Percentiles rank a stretch among this genome's conserved stretches.
Conservation (phyloP, 345 rosid species). For the Dimocarpus longan region DNA sequence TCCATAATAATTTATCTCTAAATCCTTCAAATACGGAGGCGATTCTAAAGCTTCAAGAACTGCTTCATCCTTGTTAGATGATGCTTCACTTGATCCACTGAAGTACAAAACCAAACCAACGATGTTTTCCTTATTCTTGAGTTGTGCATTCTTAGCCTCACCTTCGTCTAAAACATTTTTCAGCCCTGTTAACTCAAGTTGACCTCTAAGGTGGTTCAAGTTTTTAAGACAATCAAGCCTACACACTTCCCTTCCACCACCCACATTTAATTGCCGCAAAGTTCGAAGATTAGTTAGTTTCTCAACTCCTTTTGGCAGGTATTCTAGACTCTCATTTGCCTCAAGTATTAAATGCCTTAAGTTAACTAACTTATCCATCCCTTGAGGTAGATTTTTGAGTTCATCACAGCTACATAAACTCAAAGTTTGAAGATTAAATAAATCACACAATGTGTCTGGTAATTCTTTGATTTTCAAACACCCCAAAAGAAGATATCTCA, state of each 20-base stretch:
- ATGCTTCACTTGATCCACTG: no score
- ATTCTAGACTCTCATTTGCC: not conserved
- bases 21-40: no score
- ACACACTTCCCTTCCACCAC: not conserved
- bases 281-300: not conserved
- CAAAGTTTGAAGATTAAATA: not conserved
- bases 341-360: not conserved
- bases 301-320: slow-evolving; percentile 4
- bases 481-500: not conserved
- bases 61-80: no score
- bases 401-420: accelerated
- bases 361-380: not conserved
- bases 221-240: not conserved
- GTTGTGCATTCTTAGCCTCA: not conserved
- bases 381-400: not conserved
- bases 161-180: not conserved
- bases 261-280: not conserved
- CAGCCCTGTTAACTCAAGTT: not conserved
- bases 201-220: not conserved
- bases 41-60: no score
- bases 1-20: no score
- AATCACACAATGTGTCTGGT: not conserved
- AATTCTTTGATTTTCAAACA: accelerated
- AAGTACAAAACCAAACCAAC: no score
- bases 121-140: not conserved